phyloP scores from a whole-genome alignment of 176 grass and related monocot species.

The Triticum turgidum region DNA sequence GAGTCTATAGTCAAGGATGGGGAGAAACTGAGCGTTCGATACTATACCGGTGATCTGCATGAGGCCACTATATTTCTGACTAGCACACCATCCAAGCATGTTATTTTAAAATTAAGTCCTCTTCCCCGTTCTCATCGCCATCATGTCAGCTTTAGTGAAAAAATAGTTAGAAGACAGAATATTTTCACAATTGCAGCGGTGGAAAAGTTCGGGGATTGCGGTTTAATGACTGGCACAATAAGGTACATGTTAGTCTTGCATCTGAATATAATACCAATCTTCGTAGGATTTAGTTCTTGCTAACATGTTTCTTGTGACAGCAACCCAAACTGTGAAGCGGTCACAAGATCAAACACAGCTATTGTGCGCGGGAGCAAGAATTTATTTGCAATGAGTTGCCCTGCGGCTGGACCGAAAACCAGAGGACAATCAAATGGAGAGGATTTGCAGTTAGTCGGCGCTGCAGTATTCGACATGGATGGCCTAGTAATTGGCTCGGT shows the following conservation, averaged over 20 bases:
- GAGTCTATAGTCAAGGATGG: not conserved
- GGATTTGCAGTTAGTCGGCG: not conserved
- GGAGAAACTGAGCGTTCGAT: not conserved
- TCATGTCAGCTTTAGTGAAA: not conserved
- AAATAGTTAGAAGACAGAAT: not conserved
- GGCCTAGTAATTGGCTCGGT: not conserved
- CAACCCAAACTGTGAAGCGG: not conserved
- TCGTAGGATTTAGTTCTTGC: not conserved
- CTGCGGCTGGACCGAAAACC: not conserved
- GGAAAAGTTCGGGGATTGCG: not conserved
- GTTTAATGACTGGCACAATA: not conserved
- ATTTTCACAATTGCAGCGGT: not conserved
- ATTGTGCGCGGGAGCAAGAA: not conserved
- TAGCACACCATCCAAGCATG: not conserved
- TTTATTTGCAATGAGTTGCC: not conserved
- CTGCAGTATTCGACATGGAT: not conserved
- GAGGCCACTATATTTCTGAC: not conserved
- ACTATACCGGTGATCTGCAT: not conserved
- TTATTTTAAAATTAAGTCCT: not conserved
- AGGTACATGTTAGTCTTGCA: not conserved
- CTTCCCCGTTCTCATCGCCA: not conserved
- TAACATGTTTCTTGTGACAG: not conserved
- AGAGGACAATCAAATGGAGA: not conserved
- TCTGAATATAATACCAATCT: not conserved
- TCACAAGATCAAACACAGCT: not conserved